Percentiles rank a stretch among this genome's conserved stretches.
phyloP scores from a whole-genome alignment of 1,139 yeast genomes.

The Geotrichum citri-aurantii region DNA sequence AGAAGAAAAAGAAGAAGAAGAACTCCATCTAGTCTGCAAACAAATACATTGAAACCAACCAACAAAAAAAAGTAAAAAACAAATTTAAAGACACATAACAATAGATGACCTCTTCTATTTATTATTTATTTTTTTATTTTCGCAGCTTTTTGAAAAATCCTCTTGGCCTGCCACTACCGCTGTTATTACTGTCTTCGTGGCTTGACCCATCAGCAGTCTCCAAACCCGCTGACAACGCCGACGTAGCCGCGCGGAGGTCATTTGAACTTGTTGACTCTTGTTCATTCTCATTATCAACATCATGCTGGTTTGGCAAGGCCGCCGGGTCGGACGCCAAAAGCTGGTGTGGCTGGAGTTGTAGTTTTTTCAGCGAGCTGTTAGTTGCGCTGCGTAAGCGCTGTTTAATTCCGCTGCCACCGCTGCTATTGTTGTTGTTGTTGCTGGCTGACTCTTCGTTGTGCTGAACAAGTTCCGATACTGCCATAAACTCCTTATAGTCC shows the following conservation, averaged over 20 bases:
- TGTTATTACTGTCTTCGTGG: not conserved
- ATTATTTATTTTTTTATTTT: not conserved
- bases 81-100: no score
- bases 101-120: no score
- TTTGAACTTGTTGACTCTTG: not conserved
- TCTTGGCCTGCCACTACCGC: not conserved
- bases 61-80: no score
- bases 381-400: not conserved
- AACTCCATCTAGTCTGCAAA: no score
- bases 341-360: not conserved
- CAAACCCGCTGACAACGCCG: no score
- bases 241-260: no score
- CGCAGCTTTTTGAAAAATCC: not conserved
- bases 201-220: no score
- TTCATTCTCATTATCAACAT: not conserved
- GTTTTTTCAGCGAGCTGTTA: not conserved
- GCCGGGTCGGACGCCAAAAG: not conserved
- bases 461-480: slow-evolving; percentile 29
- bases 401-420: not conserved
- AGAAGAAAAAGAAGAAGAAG: no score
- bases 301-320: not conserved
- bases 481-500: slow-evolving; percentile 33
- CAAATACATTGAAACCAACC: not conserved
- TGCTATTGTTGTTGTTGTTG: not conserved
- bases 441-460: not conserved